Evolutionary conservation across 1,284 basidiomycete species (phyloP).

Genomic region (Fomitopsis schrenkii): DNA sequence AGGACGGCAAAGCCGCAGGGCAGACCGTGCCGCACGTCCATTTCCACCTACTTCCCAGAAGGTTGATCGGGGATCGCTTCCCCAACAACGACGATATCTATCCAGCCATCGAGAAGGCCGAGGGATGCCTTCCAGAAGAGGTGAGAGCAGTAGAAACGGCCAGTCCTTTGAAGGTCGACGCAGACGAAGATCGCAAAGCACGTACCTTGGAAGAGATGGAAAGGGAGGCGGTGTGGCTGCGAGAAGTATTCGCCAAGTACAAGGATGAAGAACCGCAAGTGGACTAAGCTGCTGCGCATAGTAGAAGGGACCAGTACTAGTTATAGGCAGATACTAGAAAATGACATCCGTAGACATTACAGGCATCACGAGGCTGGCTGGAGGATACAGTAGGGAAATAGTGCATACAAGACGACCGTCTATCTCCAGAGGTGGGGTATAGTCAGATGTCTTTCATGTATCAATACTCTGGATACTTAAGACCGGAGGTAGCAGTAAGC

Average conservation of each 20-base stretch:
- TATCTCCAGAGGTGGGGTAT: too few species aligned
- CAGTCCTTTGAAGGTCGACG: slow-evolving; percentile 44
- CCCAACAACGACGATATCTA: slow-evolving; percentile 76
- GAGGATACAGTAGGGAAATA: too few species aligned
- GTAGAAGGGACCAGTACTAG: background rate
- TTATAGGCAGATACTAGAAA: background rate
- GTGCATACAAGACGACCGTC: too few species aligned
- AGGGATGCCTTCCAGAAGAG: slow-evolving; percentile 44
- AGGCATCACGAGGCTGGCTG: too few species aligned
- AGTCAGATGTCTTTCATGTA: background rate
- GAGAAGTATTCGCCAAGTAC: slow-evolving; percentile 26
- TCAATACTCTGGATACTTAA: background rate
- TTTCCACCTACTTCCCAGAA: slow-evolving; percentile 84
- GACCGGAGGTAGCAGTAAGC: background rate
- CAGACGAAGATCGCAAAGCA: slow-evolving; percentile 66
- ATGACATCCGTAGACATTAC: too few species aligned
- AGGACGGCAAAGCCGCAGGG: slow-evolving; percentile 86
- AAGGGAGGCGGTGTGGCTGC: slow-evolving; percentile 31
- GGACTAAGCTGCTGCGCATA: background rate
- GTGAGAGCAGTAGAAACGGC: slow-evolving; percentile 18
- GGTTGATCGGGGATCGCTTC: slow-evolving; percentile 64
- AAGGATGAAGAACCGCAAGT: background rate
- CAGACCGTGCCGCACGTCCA: slow-evolving; percentile 91
- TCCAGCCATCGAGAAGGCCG: slow-evolving; percentile 68
- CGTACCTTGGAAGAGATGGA: slow-evolving; percentile 45